A percentile compares a stretch with the other conserved stretches of the same genome.
Evolutionary conservation across 75 land plant genomes (phyloP).

Genomic region (Picea sitchensis): DNA sequence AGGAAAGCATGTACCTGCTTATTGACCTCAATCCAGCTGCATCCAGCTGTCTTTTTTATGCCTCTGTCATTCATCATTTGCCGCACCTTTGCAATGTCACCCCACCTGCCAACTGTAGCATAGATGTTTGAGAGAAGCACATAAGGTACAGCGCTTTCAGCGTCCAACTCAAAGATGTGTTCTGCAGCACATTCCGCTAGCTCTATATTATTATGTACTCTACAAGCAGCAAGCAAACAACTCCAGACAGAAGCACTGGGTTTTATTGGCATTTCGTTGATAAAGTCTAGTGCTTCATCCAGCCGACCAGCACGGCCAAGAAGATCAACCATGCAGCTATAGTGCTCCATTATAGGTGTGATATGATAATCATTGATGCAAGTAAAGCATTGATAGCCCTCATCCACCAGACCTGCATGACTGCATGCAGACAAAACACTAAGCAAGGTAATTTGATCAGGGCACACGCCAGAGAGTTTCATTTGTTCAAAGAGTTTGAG

Average conservation of each 20-base stretch:
- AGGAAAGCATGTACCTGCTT: slow-evolving; percentile 1
- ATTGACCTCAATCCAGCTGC: slow-evolving; percentile 6
- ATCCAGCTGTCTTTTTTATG: slow-evolving; percentile 4
- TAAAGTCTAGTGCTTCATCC: not conserved
- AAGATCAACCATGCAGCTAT: not conserved
- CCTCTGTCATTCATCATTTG: slow-evolving; percentile 3
- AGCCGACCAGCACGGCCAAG: not conserved
- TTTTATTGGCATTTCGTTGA: not conserved
- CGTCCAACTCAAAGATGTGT: slow-evolving; percentile 1
- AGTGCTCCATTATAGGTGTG: not conserved
- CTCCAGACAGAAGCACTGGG: not conserved
- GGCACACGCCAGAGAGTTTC: slow-evolving; percentile 16
- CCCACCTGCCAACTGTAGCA: slow-evolving; percentile 8
- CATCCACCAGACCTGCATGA: slow-evolving; percentile 1
- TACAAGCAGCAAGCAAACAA: too few relatives aligned
- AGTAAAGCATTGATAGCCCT: slow-evolving; percentile 13
- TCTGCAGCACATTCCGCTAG: not conserved
- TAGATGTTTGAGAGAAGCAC: slow-evolving; percentile 11
- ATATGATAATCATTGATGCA: not conserved
- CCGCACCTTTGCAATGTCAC: not conserved
- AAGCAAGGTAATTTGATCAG: slow-evolving; percentile 20
- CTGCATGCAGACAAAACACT: slow-evolving; percentile 21
- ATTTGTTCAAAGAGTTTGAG: slow-evolving; percentile 19
- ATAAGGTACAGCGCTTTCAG: not conserved
- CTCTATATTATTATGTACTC: too few relatives aligned